Percentiles rank a stretch among this genome's conserved stretches.
These are phyloP conservation scores for Aegilops tauschii DNA, from an alignment of 176 grass and related monocot genomes.

Conservation along the genomic window DNA sequence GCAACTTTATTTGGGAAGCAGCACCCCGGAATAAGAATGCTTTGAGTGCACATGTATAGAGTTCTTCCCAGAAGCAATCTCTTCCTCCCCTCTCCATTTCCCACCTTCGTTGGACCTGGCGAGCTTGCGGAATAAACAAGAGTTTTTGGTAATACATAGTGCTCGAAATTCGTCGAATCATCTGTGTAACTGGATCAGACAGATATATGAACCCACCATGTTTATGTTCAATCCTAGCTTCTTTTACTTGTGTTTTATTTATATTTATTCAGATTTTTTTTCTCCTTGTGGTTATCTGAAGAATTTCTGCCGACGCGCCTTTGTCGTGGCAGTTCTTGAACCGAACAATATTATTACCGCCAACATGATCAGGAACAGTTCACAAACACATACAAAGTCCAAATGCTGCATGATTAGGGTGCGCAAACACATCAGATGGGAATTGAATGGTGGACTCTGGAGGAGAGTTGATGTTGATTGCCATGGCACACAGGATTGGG, in stretches of 20 bases:
- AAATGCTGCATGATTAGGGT: background rate
- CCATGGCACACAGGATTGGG: background rate
- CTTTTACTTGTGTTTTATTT: background rate
- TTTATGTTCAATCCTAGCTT: background rate
- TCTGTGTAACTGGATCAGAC: conserved; percentile 41
- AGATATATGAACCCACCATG: conserved; percentile 29
- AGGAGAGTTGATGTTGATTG: background rate
- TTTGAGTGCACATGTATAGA: conserved; percentile 68
- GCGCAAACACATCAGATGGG: background rate
- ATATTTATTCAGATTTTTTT: background rate
- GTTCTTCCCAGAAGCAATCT: conserved; percentile 56
- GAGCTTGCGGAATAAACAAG: conserved; percentile 38
- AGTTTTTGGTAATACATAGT: conserved; percentile 49
- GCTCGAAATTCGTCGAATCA: conserved; percentile 48
- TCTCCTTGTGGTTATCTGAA: background rate
- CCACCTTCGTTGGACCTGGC: conserved; percentile 30
- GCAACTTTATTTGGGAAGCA: conserved; percentile 26
- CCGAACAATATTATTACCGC: background rate
- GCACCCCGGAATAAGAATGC: conserved; percentile 28
- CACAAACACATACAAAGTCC: background rate
- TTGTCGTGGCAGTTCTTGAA: background rate
- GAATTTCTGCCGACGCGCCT: background rate
- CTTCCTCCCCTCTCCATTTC: conserved; percentile 19
- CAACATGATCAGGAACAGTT: background rate
- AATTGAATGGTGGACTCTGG: background rate